Conservation (phyloP, 768 basidiomycete genomes). For the Hericium coralloides region DNA sequence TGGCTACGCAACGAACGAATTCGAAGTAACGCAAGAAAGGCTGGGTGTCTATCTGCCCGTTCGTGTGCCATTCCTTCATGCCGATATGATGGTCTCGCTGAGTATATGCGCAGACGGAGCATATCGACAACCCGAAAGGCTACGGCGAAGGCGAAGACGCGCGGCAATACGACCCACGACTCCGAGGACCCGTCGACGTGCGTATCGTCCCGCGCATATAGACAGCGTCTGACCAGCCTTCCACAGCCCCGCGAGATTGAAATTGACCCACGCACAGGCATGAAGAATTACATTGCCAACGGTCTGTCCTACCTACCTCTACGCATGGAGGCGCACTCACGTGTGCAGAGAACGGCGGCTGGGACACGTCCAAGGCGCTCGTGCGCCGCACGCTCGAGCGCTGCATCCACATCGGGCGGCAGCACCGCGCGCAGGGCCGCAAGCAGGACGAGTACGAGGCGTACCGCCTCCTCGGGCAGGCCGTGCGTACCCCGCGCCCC, state of each 20-base stretch:
- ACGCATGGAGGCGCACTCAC: background rate
- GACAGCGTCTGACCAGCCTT: background rate
- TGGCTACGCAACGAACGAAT: conserved; percentile 75
- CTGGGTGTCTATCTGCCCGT: conserved; percentile 82
- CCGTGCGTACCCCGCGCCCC: conserved; percentile 30
- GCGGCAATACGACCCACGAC: conserved; percentile 60
- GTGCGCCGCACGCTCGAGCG: conserved; percentile 63
- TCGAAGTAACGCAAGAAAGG: conserved; percentile 78
- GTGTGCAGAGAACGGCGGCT: conserved; percentile 50
- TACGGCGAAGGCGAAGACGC: conserved; percentile 83
- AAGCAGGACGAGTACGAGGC: conserved; percentile 72
- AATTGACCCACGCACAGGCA: conserved; percentile 76
- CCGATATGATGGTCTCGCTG: background rate
- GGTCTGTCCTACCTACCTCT: background rate
- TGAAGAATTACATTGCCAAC: conserved; percentile 59
- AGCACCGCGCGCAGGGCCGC: conserved; percentile 43
- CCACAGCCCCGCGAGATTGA: conserved; percentile 70
- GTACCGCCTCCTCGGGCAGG: conserved; percentile 70
- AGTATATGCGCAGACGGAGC: conserved; percentile 47
- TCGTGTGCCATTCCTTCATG: conserved; percentile 15
- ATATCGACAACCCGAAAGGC: conserved; percentile 91
- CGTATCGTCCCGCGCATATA: conserved; percentile 1
- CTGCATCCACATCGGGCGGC: conserved; percentile 74
- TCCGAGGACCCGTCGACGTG: conserved; percentile 80
- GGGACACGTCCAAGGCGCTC: conserved; percentile 83